A percentile compares a stretch with the other conserved stretches of the same genome.
These are phyloP conservation scores for Diplodia intermedia DNA, from an alignment of 2,329 filamentous ascomycete species.

Conservation along the genomic window DNA sequence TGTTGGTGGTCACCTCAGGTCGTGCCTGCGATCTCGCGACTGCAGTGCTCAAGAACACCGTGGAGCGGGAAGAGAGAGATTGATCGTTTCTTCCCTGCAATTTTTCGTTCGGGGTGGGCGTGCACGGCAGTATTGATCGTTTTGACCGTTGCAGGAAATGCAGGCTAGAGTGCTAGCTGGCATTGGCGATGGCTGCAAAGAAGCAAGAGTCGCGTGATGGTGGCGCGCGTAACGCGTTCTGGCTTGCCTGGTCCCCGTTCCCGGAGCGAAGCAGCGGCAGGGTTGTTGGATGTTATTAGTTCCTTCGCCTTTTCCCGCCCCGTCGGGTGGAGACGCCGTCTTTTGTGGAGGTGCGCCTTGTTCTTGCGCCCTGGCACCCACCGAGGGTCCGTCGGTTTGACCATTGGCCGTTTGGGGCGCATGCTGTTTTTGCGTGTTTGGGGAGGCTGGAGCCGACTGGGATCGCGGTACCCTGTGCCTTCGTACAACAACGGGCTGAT, in stretches of 20 bases:
- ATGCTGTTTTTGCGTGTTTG: neutral
- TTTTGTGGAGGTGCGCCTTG: slow-evolving; percentile 24
- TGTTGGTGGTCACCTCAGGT: neutral
- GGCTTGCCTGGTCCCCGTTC: slow-evolving; percentile 3
- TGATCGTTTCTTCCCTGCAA: neutral
- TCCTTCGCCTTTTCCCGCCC: neutral
- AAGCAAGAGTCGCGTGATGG: slow-evolving; percentile 18
- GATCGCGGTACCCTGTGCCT: neutral
- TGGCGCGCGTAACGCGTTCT: slow-evolving; percentile 21
- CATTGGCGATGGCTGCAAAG: slow-evolving; percentile 2
- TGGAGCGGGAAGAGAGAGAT: neutral
- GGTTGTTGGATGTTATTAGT: slow-evolving; percentile 15
- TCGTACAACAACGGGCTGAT: slow-evolving; percentile 20
- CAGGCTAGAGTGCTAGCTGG: slow-evolving; percentile 1
- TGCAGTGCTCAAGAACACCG: neutral
- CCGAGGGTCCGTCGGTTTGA: neutral
- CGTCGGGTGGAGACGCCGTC: slow-evolving; percentile 11
- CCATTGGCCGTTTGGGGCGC: neutral
- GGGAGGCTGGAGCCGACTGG: neutral
- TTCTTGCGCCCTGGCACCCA: neutral
- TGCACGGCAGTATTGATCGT: slow-evolving; percentile 3
- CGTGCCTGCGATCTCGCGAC: neutral
- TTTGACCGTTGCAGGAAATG: slow-evolving; percentile 4
- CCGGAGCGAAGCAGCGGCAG: neutral
- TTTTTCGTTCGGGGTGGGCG: neutral